These are phyloP conservation scores for Pseudozyma sp. DNA, from an alignment of 1,284 basidiomycete genomes.

Conservation along the genomic window DNA sequence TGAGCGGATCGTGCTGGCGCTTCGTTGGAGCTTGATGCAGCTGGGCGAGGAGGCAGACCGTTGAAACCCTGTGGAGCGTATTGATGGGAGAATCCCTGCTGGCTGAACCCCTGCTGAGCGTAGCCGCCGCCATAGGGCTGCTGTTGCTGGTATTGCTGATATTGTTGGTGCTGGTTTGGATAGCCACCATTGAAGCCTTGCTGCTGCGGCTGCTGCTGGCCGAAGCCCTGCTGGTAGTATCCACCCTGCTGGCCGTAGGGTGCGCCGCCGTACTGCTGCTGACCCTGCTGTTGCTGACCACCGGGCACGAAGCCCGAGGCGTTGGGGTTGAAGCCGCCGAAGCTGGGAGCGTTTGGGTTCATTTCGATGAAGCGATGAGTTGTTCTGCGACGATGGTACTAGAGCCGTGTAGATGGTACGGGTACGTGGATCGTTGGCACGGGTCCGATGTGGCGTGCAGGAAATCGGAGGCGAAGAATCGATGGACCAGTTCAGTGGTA, in stretches of 20 bases:
- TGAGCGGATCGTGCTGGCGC: constrained; percentile 27
- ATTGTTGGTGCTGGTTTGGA: constrained; percentile 39
- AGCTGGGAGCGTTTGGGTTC: constrained; percentile 68
- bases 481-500: too few species aligned
- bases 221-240: constrained; percentile 54
- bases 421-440: too few species aligned
- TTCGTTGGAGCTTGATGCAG: constrained; percentile 40
- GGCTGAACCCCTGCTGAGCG: constrained; percentile 37
- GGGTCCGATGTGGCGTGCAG: too few species aligned
- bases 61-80: constrained; percentile 42
- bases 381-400: neutral
- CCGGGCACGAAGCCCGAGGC: constrained; percentile 65
- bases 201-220: constrained; percentile 38
- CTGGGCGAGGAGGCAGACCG: constrained; percentile 50
- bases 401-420: neutral
- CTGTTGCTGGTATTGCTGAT: constrained; percentile 44
- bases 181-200: constrained; percentile 44
- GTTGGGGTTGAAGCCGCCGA: constrained; percentile 66
- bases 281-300: constrained; percentile 42
- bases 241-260: constrained; percentile 45
- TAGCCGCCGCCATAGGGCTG: constrained; percentile 49
- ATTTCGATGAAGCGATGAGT: constrained; percentile 26
- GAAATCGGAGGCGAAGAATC: too few species aligned
- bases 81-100: constrained; percentile 46
- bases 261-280: constrained; percentile 43